Base-by-base conservation (phyloP, 2,329 filamentous ascomycete species). In the Blumeriella jaapii region DNA sequence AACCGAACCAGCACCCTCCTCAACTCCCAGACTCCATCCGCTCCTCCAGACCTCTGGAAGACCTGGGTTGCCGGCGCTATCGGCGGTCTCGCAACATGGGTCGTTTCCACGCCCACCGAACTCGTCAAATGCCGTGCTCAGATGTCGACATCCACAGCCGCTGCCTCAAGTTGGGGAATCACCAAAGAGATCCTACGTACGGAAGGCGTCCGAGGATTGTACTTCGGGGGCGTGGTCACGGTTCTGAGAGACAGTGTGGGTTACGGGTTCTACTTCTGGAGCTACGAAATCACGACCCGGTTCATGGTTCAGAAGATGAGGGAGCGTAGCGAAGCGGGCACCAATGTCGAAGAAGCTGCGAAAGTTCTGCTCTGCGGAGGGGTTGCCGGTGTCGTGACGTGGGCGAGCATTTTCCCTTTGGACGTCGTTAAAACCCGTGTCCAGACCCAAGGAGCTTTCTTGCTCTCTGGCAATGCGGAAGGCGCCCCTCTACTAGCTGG, bases 241-340 rank as follows among this genome's bases (percentile, higher is more conserved):
- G 83, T 80, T 34, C 55, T 89, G 25, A 69, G 89, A 31, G 89
- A 96, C 59, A 79, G 80, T 39, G 71, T 95, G 36, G 89, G 89
- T n/a, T 96, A 95, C 60, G 89, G 87, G 0, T 95, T 95, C 58
- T 96, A 95, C 55, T 96, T 96, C 58, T 93, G 82, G 82, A 80
- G 81, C 1, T 96, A 95, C 54, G 82, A 93, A 58, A 62, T 87
- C 39, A 74, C 68, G 45, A 84, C 79, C 44, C 68, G 72, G 22
- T 62, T 65, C 35, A 64, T 76, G 57, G 62, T 34, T n/a, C 29
- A 38, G 3, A 44, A 38, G 27, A 42, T 45, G 33, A 39, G 29
- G 8, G 25, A 40, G 9, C 29, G 25, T 13, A 30, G 17, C 18
- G 36, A 59, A 9, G 58, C 68, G 13, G 53, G 67, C 2, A 12